Percentiles rank a stretch among this genome's conserved stretches.
Evolutionary conservation across 768 basidiomycete genomes (phyloP).

Genomic region (Boletus pseudopeckii): DNA sequence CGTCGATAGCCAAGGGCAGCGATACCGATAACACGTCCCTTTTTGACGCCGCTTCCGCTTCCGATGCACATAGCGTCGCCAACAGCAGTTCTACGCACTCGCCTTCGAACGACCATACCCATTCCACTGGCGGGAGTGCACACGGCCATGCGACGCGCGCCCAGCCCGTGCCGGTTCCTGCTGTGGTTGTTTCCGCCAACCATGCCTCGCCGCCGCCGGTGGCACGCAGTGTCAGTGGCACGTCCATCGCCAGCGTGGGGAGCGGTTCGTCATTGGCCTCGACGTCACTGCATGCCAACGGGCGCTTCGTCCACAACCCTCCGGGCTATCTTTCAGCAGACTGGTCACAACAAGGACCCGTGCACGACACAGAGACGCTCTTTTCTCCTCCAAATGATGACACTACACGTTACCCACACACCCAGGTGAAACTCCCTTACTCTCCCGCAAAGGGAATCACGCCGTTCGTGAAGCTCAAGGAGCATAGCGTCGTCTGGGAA

Average conservation of each 20-base stretch:
- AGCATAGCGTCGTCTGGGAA: slow-evolving; percentile 64
- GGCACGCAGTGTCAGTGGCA: slow-evolving; percentile 19
- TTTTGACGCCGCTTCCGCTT: slow-evolving; percentile 22
- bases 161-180: slow-evolving; percentile 18
- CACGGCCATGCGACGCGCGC: not conserved
- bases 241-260: slow-evolving; percentile 20
- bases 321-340: slow-evolving; percentile 26
- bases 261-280: slow-evolving; percentile 23
- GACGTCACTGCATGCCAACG: slow-evolving; percentile 3
- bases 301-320: not conserved
- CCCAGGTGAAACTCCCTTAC: slow-evolving; percentile 2
- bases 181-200: slow-evolving; percentile 28
- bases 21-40: slow-evolving; percentile 27
- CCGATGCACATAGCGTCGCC: slow-evolving; percentile 28
- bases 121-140: not conserved
- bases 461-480: slow-evolving; percentile 53
- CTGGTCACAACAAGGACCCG: slow-evolving; percentile 20
- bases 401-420: not conserved
- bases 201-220: slow-evolving; percentile 7
- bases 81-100: slow-evolving; percentile 26
- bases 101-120: slow-evolving; percentile 17
- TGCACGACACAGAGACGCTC: not conserved
- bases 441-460: slow-evolving; percentile 59
- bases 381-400: not conserved
- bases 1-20: slow-evolving; percentile 12